Evolutionary conservation across 2,329 filamentous ascomycete genomes (phyloP).

Genomic region (Claviceps arundinis): DNA sequence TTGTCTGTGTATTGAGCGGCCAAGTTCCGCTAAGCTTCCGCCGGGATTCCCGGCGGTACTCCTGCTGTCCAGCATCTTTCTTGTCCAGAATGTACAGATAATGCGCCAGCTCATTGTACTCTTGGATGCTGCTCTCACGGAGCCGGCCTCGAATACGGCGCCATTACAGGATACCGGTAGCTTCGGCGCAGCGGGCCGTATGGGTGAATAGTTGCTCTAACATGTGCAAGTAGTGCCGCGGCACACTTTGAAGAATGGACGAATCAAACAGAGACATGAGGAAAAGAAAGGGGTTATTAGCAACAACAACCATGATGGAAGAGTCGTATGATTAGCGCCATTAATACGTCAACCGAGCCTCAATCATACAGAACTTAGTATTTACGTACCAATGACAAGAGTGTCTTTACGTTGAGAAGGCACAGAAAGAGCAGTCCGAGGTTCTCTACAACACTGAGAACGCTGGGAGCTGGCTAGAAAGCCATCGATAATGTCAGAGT

Average conservation of each 20-base stretch:
- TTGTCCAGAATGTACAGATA: neutral
- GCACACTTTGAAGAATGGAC: neutral
- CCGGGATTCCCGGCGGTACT: neutral
- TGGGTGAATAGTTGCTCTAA: neutral
- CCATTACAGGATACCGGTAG: neutral
- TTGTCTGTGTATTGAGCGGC: neutral
- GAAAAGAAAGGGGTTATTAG: neutral
- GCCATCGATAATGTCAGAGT: neutral
- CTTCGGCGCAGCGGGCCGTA: neutral
- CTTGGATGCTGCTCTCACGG: neutral
- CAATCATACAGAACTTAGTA: too few relatives aligned
- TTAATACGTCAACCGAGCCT: too few relatives aligned
- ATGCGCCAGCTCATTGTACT: neutral
- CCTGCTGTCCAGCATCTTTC: neutral
- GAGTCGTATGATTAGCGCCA: neutral
- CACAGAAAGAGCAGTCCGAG: neutral
- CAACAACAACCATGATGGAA: neutral
- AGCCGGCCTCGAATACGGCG: neutral
- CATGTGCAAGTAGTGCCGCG: neutral
- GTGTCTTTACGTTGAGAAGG: neutral
- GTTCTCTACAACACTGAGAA: neutral
- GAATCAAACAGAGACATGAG: neutral
- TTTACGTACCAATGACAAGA: neutral
- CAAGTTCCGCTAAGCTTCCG: neutral
- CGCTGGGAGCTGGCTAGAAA: neutral